Evolutionary conservation across 2,329 filamentous ascomycete species (phyloP).

Genomic region (Ophiostoma novo-ulmi): DNA sequence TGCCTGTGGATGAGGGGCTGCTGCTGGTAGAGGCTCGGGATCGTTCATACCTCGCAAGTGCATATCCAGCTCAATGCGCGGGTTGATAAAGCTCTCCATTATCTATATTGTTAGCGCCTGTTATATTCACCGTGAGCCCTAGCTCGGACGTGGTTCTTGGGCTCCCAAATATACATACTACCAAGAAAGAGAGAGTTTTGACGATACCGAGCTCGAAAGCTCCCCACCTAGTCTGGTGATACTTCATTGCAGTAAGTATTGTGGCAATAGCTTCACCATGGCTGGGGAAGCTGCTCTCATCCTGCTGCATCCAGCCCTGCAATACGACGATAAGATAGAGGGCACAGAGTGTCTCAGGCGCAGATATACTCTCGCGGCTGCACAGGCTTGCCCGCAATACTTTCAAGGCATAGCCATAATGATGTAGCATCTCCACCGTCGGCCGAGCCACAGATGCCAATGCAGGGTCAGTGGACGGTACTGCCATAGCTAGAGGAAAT

Average conservation of each 20-base stretch:
- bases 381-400: slow-evolving; percentile 19
- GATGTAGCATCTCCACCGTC: slow-evolving; percentile 23
- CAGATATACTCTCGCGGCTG: neutral
- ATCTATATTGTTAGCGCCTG: slow-evolving; percentile 12
- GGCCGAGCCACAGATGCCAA: neutral
- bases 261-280: slow-evolving; percentile 25
- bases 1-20: neutral
- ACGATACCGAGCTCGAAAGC: slow-evolving; percentile 21
- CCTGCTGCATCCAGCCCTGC: slow-evolving; percentile 24
- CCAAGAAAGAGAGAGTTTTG: slow-evolving; percentile 21
- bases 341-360: slow-evolving; percentile 24
- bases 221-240: neutral
- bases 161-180: slow-evolving; percentile 3
- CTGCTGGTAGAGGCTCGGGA: neutral
- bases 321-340: slow-evolving; percentile 24
- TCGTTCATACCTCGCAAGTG: neutral
- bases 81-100: slow-evolving; percentile 26
- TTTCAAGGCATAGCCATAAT: slow-evolving; percentile 21
- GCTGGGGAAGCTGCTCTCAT: slow-evolving; percentile 10
- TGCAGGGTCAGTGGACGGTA: neutral
- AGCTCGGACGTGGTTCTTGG: too few relatives aligned
- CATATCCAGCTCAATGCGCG: slow-evolving; percentile 22
- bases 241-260: slow-evolving; percentile 21
- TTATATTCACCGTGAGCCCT: too few relatives aligned
- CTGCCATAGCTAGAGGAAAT: slow-evolving; percentile 16